Conservation (phyloP, 2,329 filamentous ascomycete genomes). For the Emericellopsis atlantica region DNA sequence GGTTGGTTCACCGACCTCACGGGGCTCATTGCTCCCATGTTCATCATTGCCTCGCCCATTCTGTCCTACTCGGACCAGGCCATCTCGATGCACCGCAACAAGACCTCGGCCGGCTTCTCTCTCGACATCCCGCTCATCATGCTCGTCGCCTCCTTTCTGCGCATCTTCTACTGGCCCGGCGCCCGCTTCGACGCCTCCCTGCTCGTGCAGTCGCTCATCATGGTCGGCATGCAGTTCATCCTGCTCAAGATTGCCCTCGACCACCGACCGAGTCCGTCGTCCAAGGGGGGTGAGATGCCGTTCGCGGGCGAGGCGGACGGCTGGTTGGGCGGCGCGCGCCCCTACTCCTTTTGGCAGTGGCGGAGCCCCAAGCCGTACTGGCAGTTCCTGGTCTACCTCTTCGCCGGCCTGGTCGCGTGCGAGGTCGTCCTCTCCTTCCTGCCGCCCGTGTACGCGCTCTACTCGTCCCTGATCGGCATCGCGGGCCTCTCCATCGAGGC, state of each 20-base stretch:
- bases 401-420: conserved; percentile 43
- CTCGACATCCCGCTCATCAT: conserved; percentile 62
- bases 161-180: conserved; percentile 60
- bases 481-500: conserved; percentile 70
- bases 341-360: conserved; percentile 80
- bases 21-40: conserved; percentile 47
- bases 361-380: conserved; percentile 64
- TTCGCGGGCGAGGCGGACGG: conserved; percentile 41
- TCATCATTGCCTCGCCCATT: conserved; percentile 50
- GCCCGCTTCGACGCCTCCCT: conserved; percentile 51
- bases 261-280: conserved; percentile 46
- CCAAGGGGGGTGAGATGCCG: conserved; percentile 50
- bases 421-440: conserved; percentile 55
- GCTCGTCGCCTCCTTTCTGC: conserved; percentile 54
- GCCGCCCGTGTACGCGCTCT: conserved; percentile 44
- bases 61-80: conserved; percentile 56
- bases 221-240: conserved; percentile 49
- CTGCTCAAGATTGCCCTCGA: conserved; percentile 58
- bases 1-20: conserved; percentile 33
- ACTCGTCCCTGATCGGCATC: conserved; percentile 58
- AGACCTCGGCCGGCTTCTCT: conserved; percentile 56
- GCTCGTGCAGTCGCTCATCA: conserved; percentile 51
- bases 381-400: conserved; percentile 61
- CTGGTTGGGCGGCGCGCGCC: conserved; percentile 32
- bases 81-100: conserved; percentile 49